phyloP scores from a whole-genome alignment of 441 rosid species.

The Corymbia calophylla region DNA sequence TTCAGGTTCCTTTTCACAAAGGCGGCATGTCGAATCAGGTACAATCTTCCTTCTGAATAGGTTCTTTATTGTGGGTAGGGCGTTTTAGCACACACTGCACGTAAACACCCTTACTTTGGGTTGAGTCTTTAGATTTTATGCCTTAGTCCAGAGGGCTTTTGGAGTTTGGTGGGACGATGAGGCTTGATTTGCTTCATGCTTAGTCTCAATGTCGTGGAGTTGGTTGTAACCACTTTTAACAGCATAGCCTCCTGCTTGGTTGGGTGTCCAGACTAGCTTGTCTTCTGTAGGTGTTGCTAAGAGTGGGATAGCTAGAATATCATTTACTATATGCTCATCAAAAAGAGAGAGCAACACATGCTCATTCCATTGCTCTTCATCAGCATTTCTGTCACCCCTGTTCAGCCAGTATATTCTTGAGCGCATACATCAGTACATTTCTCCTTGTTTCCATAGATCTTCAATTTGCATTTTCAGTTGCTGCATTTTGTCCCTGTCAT shows the following conservation, averaged over 20 bases:
- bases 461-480: neutral
- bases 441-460: neutral
- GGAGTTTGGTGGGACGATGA: neutral
- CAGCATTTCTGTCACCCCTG: too few species aligned
- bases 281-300: rapidly evolving
- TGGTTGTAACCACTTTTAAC: too few species aligned
- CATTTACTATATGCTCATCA: neutral
- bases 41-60: too few species aligned
- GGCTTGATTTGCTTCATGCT: neutral
- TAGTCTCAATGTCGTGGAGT: too few species aligned
- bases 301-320: neutral
- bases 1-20: too few species aligned
- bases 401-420: too few species aligned
- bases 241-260: neutral
- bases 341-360: neutral
- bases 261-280: neutral
- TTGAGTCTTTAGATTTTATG: too few species aligned
- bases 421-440: too few species aligned
- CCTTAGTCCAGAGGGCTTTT: neutral
- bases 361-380: neutral
- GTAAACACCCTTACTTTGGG: neutral
- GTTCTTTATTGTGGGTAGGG: too few species aligned
- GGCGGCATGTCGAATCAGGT: too few species aligned
- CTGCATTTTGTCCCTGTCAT: neutral
- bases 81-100: rapidly evolving